Conservation (phyloP, 306 rosid genomes). For the Styphnolobium japonicum region DNA sequence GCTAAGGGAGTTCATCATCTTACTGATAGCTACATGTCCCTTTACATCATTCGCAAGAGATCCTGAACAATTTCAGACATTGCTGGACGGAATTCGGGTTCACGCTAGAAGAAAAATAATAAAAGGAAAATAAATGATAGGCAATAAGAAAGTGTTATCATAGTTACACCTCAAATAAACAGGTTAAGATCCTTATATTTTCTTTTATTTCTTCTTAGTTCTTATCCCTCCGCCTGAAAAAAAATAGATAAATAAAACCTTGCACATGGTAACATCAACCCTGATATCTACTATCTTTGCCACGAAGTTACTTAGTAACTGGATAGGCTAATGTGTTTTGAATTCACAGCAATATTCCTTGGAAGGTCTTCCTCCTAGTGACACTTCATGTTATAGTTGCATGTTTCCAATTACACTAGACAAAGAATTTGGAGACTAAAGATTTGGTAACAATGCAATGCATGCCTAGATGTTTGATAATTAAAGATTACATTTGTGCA, state of each 20-base stretch:
- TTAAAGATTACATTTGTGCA: background rate
- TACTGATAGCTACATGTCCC: background rate
- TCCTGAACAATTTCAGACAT: slow-evolving; percentile 83
- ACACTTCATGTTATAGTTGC: background rate
- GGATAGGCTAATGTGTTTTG: background rate
- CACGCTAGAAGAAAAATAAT: slow-evolving; percentile 50
- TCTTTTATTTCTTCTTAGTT: background rate
- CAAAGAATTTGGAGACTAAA: background rate
- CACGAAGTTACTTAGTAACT: background rate
- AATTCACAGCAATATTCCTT: background rate
- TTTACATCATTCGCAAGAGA: slow-evolving; percentile 57
- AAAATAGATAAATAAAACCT: too few relatives aligned
- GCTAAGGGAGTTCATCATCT: background rate
- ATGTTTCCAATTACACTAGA: background rate
- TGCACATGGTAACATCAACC: background rate
- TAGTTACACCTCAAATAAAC: background rate
- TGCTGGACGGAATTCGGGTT: slow-evolving; percentile 89
- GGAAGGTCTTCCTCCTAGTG: background rate
- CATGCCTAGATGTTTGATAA: background rate
- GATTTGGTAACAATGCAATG: background rate
- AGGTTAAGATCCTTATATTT: background rate
- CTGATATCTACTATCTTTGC: background rate
- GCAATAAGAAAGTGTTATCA: background rate
- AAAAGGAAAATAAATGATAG: background rate
- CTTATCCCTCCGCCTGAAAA: too few relatives aligned